Percentiles rank a stretch among this genome's conserved stretches.
Conservation (phyloP, 2,329 filamentous ascomycete genomes). For the Stagonosporopsis vannaccii region DNA sequence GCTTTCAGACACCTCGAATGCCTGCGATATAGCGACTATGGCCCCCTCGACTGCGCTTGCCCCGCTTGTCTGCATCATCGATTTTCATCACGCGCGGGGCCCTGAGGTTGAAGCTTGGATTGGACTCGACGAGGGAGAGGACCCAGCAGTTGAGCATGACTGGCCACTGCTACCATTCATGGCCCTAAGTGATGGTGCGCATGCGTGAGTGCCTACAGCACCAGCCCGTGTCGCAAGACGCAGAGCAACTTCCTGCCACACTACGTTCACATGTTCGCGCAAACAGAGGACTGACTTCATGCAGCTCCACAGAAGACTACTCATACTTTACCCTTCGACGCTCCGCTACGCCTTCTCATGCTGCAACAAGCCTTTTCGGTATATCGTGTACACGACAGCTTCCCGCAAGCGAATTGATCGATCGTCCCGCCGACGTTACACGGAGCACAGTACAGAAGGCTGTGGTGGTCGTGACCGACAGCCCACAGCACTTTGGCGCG, state of each 20-base stretch:
- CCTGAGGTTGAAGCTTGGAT: slow-evolving; percentile 96
- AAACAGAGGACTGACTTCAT: slow-evolving; percentile 13
- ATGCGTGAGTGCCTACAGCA: slow-evolving; percentile 66
- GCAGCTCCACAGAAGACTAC: slow-evolving; percentile 89
- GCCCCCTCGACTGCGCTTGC: slow-evolving; percentile 19
- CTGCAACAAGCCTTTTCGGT: slow-evolving; percentile 87
- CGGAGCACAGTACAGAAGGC: slow-evolving; percentile 97
- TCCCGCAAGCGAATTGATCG: slow-evolving; percentile 77
- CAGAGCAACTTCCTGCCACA: neutral
- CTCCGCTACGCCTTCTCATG: slow-evolving; percentile 53
- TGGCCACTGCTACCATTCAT: slow-evolving; percentile 95
- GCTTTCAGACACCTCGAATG: slow-evolving; percentile 14
- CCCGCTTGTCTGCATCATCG: slow-evolving; percentile 58
- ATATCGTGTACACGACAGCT: slow-evolving; percentile 95
- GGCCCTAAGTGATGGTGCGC: slow-evolving; percentile 93
- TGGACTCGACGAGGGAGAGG: slow-evolving; percentile 73
- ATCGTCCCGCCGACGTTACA: slow-evolving; percentile 88
- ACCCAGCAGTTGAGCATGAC: slow-evolving; percentile 83
- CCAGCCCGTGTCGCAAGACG: slow-evolving; percentile 45
- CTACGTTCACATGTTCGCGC: slow-evolving; percentile 10
- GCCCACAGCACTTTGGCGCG: slow-evolving; percentile 87
- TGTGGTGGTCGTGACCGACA: slow-evolving; percentile 92
- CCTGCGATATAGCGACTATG: slow-evolving; percentile 51
- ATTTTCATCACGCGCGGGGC: slow-evolving; percentile 67
- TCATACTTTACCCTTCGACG: slow-evolving; percentile 94